Evolutionary conservation across 768 basidiomycete genomes (phyloP).

Genomic region (Mrakia blollopis): DNA sequence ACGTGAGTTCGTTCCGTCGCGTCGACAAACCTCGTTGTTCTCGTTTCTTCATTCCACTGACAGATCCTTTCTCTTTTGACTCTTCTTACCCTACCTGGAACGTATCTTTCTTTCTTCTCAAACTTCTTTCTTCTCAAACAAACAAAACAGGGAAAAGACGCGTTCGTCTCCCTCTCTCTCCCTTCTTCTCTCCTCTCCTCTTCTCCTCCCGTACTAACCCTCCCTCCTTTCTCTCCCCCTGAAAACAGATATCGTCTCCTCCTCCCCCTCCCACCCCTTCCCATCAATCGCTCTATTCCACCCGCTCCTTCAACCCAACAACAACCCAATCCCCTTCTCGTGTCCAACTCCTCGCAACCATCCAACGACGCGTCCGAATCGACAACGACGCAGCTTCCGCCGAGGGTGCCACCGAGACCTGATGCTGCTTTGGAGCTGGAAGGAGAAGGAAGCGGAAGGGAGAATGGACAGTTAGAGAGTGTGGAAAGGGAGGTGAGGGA

Average conservation of each 20-base stretch:
- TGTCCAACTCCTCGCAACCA: background rate
- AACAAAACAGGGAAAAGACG: slow-evolving; percentile 24
- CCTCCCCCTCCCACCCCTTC: slow-evolving; percentile 5
- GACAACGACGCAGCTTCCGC: background rate
- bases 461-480: background rate
- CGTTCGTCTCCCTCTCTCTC: background rate
- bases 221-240: background rate
- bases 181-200: background rate
- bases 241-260: background rate
- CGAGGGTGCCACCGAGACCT: too few relatives aligned
- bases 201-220: background rate
- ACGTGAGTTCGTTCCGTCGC: slow-evolving; percentile 46
- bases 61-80: background rate
- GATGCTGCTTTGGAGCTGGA: background rate
- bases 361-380: too few relatives aligned
- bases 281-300: background rate
- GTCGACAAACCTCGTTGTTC: background rate
- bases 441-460: background rate
- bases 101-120: background rate
- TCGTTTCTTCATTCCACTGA: background rate
- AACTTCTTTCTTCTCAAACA: too few relatives aligned
- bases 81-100: background rate
- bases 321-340: background rate
- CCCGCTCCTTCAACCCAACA: background rate
- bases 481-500: background rate